Evolutionary conservation across 768 basidiomycete genomes (phyloP).

Genomic region (Nevesoporus exiguus): DNA sequence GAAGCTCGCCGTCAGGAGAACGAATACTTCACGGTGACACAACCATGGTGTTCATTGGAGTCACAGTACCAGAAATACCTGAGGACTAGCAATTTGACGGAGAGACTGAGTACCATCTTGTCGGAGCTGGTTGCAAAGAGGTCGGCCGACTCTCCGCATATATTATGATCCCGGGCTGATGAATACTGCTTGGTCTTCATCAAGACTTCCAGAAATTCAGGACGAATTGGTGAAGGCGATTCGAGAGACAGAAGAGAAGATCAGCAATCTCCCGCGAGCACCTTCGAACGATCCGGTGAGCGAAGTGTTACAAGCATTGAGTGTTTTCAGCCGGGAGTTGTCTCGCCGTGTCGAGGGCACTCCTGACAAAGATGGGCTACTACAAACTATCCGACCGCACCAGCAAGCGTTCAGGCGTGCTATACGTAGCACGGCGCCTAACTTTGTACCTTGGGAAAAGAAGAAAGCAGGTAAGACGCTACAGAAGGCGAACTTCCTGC

Average conservation of each 20-base stretch:
- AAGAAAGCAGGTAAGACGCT: neutral
- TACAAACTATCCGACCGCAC: constrained; percentile 50
- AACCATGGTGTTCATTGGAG: constrained; percentile 54
- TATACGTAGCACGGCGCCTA: constrained; percentile 28
- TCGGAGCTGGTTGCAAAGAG: constrained; percentile 58
- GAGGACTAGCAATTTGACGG: constrained; percentile 54
- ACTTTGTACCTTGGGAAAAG: neutral
- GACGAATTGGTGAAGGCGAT: constrained; percentile 51
- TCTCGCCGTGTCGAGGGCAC: neutral
- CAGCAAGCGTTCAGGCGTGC: constrained; percentile 44
- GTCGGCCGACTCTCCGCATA: constrained; percentile 32
- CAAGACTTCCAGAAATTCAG: constrained; percentile 58
- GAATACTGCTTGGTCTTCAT: neutral
- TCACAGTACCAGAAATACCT: constrained; percentile 47
- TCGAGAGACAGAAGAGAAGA: constrained; percentile 29
- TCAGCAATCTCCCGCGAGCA: neutral
- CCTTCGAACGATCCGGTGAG: neutral
- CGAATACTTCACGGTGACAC: constrained; percentile 46
- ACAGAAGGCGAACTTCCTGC: neutral
- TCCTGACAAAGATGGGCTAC: constrained; percentile 38
- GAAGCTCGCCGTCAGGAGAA: constrained; percentile 56
- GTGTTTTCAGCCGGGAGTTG: neutral
- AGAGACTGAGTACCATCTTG: constrained; percentile 52
- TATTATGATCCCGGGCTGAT: neutral
- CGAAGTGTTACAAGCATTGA: neutral